Conservation (phyloP, 148 eudicot species). For the Rhododendron vialii region DNA sequence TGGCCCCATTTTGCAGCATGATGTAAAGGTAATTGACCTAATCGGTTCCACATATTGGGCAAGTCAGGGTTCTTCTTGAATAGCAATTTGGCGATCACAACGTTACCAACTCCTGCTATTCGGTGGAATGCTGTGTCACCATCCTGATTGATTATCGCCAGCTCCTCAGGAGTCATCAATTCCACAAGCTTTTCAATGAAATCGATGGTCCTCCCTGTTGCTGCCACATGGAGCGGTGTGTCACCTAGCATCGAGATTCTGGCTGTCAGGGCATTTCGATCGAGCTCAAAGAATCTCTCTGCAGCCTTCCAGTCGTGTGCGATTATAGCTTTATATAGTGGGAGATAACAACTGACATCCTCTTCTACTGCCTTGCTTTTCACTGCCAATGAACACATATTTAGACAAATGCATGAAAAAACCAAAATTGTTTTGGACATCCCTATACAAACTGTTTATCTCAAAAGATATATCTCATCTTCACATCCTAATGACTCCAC, state of each 20-base stretch:
- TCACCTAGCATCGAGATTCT: conserved; percentile 6
- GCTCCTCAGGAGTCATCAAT: conserved; percentile 7
- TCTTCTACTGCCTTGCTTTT: too few species aligned
- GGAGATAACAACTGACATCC: neutral
- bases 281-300: neutral
- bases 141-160: neutral
- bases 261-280: conserved; percentile 12
- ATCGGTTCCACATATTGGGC: neutral
- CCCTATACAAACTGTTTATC: too few species aligned
- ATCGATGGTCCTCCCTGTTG: neutral
- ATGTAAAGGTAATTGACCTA: conserved; percentile 12
- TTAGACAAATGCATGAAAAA: too few species aligned
- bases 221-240: conserved; percentile 13
- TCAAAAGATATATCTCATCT: too few species aligned
- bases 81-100: conserved; percentile 5
- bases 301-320: conserved; percentile 11
- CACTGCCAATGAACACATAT: too few species aligned
- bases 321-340: conserved; percentile 15
- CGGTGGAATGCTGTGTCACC: conserved; percentile 8
- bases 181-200: conserved; percentile 8
- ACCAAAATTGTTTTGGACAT: too few species aligned
- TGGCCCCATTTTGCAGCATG: conserved; percentile 10
- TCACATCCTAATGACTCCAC: too few species aligned
- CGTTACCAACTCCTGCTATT: neutral
- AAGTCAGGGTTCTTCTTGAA: conserved; percentile 1